Evolutionary conservation across 2,329 filamentous ascomycete species (phyloP).

Genomic region (Fusarium sp.): DNA sequence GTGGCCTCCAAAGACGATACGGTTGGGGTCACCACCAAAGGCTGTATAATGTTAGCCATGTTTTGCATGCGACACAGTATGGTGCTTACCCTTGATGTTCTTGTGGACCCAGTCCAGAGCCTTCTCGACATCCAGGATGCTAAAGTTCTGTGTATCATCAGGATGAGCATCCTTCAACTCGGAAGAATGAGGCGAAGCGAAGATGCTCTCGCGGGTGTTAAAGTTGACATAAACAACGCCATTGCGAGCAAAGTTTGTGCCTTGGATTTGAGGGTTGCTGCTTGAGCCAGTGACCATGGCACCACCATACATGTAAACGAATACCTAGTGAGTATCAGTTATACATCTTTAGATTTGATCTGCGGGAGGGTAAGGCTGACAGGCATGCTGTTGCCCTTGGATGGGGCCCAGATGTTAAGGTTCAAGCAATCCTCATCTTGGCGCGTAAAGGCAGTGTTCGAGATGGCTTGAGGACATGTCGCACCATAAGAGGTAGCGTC

Average conservation of each 20-base stretch:
- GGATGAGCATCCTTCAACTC: constrained; percentile 43
- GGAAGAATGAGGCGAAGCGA: constrained; percentile 56
- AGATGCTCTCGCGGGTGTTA: constrained; percentile 56
- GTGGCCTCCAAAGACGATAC: constrained; percentile 58
- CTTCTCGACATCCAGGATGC: constrained; percentile 42
- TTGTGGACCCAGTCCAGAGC: constrained; percentile 43
- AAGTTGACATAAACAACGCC: constrained; percentile 53
- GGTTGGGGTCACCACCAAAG: constrained; percentile 58
- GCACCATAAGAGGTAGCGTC: constrained; percentile 33
- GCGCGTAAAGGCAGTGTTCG: constrained; percentile 19
- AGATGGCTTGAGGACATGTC: constrained; percentile 41
- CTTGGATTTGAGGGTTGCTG: constrained; percentile 54
- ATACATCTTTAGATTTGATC: neutral
- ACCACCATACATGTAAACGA: constrained; percentile 57
- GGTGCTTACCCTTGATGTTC: constrained; percentile 36
- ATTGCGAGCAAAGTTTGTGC: constrained; percentile 51
- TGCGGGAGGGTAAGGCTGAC: constrained; percentile 26
- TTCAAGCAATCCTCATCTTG: constrained; percentile 56
- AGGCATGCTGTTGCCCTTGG: constrained; percentile 42
- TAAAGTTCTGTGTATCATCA: constrained; percentile 41
- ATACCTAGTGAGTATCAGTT: constrained; percentile 24
- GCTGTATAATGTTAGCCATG: constrained; percentile 37
- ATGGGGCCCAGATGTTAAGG: constrained; percentile 53
- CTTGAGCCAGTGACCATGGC: constrained; percentile 48
- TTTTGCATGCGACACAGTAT: too few relatives aligned